Percentiles rank a stretch among this genome's conserved stretches.
These are phyloP conservation scores for Trichothecium roseum DNA, from an alignment of 2,329 filamentous ascomycete species.

Conservation along the genomic window DNA sequence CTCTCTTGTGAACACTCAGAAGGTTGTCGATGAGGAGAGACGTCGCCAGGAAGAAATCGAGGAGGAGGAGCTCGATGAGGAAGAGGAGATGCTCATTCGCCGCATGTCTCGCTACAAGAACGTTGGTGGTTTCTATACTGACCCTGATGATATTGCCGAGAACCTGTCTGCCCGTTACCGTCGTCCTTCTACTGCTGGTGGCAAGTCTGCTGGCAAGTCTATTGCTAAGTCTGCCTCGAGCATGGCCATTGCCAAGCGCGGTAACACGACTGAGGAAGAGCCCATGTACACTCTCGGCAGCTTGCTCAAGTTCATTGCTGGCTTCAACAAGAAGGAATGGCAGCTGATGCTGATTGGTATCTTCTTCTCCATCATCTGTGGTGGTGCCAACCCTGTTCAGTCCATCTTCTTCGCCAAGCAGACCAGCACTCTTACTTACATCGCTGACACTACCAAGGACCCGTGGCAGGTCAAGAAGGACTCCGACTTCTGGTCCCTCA, in stretches of 20 bases:
- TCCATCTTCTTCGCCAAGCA: conserved; percentile 84
- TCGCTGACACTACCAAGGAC: conserved; percentile 32
- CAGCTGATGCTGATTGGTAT: conserved; percentile 63
- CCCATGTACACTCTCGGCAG: conserved; percentile 60
- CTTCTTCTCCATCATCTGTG: conserved; percentile 64
- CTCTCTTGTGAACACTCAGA: conserved; percentile 79
- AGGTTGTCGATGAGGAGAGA: conserved; percentile 6
- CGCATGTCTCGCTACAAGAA: conserved; percentile 3
- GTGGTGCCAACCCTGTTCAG: conserved; percentile 64
- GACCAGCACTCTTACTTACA: conserved; percentile 57
- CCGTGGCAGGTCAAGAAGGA: conserved; percentile 52
- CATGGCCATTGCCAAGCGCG: conserved; percentile 2
- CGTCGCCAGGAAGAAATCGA: conserved; percentile 21
- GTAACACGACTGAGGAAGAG: conserved; percentile 16
- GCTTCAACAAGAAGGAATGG: conserved; percentile 69
- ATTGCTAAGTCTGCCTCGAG: conserved; percentile 1
- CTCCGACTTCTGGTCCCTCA: conserved; percentile 76
- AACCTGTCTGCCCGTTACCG: background rate
- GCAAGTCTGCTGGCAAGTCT: background rate
- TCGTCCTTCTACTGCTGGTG: background rate
- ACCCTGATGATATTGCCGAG: background rate
- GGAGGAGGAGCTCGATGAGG: conserved; percentile 1
- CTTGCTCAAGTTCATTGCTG: conserved; percentile 66
- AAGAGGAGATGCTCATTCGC: conserved; percentile 2
- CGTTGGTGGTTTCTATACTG: conserved; percentile 2